Conservation (phyloP, 345 rosid genomes). For the Eucalyptus dawsonii region DNA sequence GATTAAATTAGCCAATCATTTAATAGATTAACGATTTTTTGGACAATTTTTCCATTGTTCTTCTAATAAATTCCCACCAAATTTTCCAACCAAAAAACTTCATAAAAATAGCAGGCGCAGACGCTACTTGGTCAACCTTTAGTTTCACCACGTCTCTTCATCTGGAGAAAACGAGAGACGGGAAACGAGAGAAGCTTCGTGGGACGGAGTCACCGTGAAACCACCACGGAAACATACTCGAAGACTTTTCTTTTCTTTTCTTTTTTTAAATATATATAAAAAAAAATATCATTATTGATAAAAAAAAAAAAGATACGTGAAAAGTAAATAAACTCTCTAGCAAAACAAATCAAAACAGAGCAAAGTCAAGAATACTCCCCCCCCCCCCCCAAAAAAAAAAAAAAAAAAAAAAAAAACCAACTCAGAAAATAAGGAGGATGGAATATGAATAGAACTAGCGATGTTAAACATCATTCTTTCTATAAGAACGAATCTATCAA, state of each 20-base stretch:
- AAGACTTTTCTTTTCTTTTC: too few relatives aligned
- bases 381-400: too few relatives aligned
- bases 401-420: too few relatives aligned
- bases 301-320: background rate
- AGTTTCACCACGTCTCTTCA: background rate
- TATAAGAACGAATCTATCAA: too few relatives aligned
- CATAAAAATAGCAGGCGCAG: background rate
- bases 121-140: background rate
- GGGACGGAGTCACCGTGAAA: background rate
- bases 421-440: background rate
- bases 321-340: background rate
- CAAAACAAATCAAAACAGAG: background rate
- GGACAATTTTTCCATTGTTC: accelerated
- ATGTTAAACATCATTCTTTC: too few relatives aligned
- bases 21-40: too few relatives aligned
- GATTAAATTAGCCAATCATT: too few relatives aligned
- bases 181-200: background rate
- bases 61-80: background rate
- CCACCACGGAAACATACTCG: background rate
- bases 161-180: background rate
- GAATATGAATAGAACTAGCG: too few relatives aligned
- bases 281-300: background rate
- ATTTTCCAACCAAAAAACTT: background rate
- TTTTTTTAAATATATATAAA: too few relatives aligned
- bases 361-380: background rate